Conservation (phyloP, 2,329 filamentous ascomycete genomes). For the Venturia oleaginea region DNA sequence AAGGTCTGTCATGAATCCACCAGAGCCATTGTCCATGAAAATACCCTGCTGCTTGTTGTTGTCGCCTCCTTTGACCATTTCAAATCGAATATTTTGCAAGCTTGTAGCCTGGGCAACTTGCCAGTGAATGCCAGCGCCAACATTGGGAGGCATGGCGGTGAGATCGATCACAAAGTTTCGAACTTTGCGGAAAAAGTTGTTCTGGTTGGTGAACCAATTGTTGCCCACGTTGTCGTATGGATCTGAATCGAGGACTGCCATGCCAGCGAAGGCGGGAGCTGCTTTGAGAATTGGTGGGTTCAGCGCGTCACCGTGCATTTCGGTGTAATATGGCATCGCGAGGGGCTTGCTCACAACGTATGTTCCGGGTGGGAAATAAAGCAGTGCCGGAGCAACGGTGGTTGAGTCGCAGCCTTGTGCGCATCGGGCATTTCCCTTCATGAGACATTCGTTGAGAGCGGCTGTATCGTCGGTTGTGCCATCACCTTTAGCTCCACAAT, state of each 20-base stretch:
- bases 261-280: constrained; percentile 58
- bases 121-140: constrained; percentile 51
- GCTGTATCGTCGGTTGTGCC: constrained; percentile 72
- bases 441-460: constrained; percentile 79
- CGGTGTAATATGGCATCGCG: constrained; percentile 84
- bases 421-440: constrained; percentile 63
- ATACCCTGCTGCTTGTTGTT: constrained; percentile 47
- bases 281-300: constrained; percentile 64
- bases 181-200: constrained; percentile 48
- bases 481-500: constrained; percentile 42
- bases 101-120: constrained; percentile 57
- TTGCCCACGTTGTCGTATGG: constrained; percentile 59
- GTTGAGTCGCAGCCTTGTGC: constrained; percentile 72
- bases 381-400: constrained; percentile 73
- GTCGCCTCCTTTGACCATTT: constrained; percentile 40
- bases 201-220: constrained; percentile 45
- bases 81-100: constrained; percentile 53
- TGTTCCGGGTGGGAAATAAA: constrained; percentile 86
- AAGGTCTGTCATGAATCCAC: constrained; percentile 51
- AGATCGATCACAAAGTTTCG: constrained; percentile 46
- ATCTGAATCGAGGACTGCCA: constrained; percentile 82
- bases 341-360: constrained; percentile 75
- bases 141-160: constrained; percentile 24
- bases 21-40: constrained; percentile 52
- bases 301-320: constrained; percentile 74